These are phyloP conservation scores for Penstemon eatonii DNA, from an alignment of 257 asterid species.

Conservation along the genomic window DNA sequence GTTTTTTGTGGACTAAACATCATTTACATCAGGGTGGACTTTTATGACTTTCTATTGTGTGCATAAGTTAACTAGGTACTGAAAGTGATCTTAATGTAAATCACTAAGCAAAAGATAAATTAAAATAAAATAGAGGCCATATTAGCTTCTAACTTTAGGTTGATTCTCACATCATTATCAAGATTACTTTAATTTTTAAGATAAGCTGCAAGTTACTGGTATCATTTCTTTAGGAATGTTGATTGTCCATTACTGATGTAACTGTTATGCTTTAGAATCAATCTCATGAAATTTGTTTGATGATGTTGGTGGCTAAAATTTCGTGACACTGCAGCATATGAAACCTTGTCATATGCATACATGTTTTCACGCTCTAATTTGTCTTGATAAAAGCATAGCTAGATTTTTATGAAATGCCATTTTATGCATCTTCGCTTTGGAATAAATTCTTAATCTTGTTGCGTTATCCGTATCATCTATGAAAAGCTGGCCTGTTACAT, in stretches of 20 bases:
- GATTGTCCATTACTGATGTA: slow-evolving; percentile 39
- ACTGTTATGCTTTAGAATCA: slow-evolving; percentile 46
- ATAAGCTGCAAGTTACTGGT: slow-evolving; percentile 38
- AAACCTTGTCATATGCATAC: slow-evolving; percentile 40
- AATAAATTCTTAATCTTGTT: slow-evolving; percentile 58
- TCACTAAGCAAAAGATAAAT: slow-evolving; percentile 7
- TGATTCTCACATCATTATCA: slow-evolving; percentile 39
- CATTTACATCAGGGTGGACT: slow-evolving; percentile 24
- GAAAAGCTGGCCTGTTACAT: slow-evolving; percentile 27
- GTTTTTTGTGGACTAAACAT: slow-evolving; percentile 26
- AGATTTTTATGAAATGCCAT: slow-evolving; percentile 38
- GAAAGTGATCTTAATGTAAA: slow-evolving; percentile 18
- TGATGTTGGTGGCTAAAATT: slow-evolving; percentile 35
- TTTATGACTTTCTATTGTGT: slow-evolving; percentile 28
- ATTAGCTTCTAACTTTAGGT: slow-evolving; percentile 25
- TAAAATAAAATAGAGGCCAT: slow-evolving; percentile 7
- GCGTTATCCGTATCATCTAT: slow-evolving; percentile 53
- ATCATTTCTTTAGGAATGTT: not conserved
- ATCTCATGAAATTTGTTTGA: slow-evolving; percentile 42
- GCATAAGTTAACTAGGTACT: slow-evolving; percentile 30
- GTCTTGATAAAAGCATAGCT: slow-evolving; percentile 48
- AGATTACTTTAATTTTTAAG: slow-evolving; percentile 26
- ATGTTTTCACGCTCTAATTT: slow-evolving; percentile 33
- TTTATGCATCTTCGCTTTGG: slow-evolving; percentile 58
- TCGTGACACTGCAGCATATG: slow-evolving; percentile 33